Evolutionary conservation across 768 basidiomycete genomes (phyloP).

Genomic region (Lepiota brunneoincarnata): DNA sequence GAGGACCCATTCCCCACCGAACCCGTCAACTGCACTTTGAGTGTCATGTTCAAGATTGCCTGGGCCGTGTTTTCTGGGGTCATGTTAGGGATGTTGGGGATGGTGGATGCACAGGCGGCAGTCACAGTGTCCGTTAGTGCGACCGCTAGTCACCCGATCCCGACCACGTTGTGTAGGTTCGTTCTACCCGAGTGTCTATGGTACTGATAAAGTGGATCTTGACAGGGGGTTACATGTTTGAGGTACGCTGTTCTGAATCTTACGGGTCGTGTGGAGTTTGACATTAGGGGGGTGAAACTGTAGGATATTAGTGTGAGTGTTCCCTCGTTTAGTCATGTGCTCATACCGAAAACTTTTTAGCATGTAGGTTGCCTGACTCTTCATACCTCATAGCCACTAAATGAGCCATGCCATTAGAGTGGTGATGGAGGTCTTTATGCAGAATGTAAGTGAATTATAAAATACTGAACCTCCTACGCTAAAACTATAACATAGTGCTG

Average conservation of each 20-base stretch:
- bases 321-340: neutral
- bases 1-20: too few species aligned
- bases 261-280: neutral
- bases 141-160: constrained; percentile 49
- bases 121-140: constrained; percentile 39
- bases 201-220: neutral
- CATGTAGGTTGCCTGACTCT: constrained; percentile 27
- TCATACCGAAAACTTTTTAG: constrained; percentile 18
- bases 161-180: constrained; percentile 50
- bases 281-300: neutral
- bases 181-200: neutral
- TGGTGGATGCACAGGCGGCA: constrained; percentile 6
- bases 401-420: constrained; percentile 34
- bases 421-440: constrained; percentile 71
- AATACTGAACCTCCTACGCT: neutral
- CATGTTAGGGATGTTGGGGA: constrained; percentile 3
- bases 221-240: constrained; percentile 48
- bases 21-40: neutral
- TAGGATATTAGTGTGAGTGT: constrained; percentile 62
- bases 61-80: neutral
- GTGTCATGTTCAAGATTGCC: neutral
- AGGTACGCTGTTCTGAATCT: constrained; percentile 32
- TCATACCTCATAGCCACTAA: neutral
- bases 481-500: constrained; percentile 38
- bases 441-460: constrained; percentile 40